Evolutionary conservation across 192 early-diverging fungal species (phyloP), one percentile per base, ranked within the genome.

Genomic region (Polychytrium aggregatum): DNA sequence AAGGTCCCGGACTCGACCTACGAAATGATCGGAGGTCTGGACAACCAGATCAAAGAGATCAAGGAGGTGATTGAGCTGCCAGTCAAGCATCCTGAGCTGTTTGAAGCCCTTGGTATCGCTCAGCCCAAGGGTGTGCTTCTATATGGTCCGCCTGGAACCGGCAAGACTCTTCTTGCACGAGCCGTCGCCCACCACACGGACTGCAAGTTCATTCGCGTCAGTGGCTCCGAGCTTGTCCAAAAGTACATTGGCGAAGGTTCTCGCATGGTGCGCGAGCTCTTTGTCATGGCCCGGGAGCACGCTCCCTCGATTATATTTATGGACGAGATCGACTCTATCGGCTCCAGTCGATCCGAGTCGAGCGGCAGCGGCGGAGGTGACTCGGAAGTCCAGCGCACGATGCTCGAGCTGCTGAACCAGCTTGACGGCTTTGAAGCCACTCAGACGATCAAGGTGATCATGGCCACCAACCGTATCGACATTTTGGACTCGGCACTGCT

Each of bases 31-130:
- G 96, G 96, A 59, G 96, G 96, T 51, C 79, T 99, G 29, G 92
- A 96, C 62, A 87, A 92, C 59, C 96, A 99, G 62, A 99, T 99
- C 58, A 96, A 99, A 63, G 96, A 99, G 65, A 97, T 99, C 59
- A 97, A 97, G 60, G 96, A 99, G 67, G 96, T 96, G 34, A 97
- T 99, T 59, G 96, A 97, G 74, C 79, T 99, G 52, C 96, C 96
- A 11, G 89, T 99, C 16, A 99, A 96, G 68, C 96, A 99, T 63
- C 96, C 96, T 7, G 96, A 98, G 58, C 74, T 98, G 46, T 98
- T 97, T 66, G 96, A 98, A 48, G 76, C 88, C 13, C 74, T 98
- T 34, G 96, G 96, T 49, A 98, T 98, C 65, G 93, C 90, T 10
- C 96, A 97, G 64, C 96, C 96, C 41, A 98, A 98, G 76, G 94